Percentiles rank a stretch among this genome's conserved stretches.
Evolutionary conservation across 345 rosid species (phyloP).

Genomic region (Hibiscus mutabilis): DNA sequence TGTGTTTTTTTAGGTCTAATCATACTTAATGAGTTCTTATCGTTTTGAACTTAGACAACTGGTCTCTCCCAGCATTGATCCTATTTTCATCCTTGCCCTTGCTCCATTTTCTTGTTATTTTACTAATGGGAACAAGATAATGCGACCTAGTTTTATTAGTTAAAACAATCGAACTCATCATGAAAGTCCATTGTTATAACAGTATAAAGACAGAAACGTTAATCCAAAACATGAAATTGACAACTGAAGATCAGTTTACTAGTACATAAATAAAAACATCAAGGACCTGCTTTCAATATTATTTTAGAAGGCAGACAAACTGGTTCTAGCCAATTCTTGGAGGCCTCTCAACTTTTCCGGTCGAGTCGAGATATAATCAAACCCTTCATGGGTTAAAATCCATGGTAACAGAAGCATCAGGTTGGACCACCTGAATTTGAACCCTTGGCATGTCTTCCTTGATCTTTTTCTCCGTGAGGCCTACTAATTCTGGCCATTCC

Average conservation of each 20-base stretch:
- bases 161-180: neutral
- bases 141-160: neutral
- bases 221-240: neutral
- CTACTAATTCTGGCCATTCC: slow-evolving; percentile 54
- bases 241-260: neutral
- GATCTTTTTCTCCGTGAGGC: slow-evolving; percentile 14
- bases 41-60: too few species aligned
- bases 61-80: too few species aligned
- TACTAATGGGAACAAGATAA: too few species aligned
- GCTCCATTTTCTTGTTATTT: too few species aligned
- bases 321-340: slow-evolving; percentile 12
- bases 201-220: neutral
- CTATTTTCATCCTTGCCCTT: too few species aligned
- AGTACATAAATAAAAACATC: too few species aligned
- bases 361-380: slow-evolving; percentile 4
- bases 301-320: neutral
- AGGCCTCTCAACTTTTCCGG: neutral
- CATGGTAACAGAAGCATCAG: slow-evolving; percentile 6
- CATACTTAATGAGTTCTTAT: too few species aligned
- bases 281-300: neutral
- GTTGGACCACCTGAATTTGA: slow-evolving; percentile 4
- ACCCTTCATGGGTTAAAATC: slow-evolving; percentile 9
- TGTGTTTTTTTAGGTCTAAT: too few species aligned
- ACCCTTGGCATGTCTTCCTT: slow-evolving; percentile 8
- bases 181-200: neutral